These are phyloP conservation scores for Cordyceps cateniannulata DNA, from an alignment of 2,329 filamentous ascomycete genomes.

Conservation along the genomic window DNA sequence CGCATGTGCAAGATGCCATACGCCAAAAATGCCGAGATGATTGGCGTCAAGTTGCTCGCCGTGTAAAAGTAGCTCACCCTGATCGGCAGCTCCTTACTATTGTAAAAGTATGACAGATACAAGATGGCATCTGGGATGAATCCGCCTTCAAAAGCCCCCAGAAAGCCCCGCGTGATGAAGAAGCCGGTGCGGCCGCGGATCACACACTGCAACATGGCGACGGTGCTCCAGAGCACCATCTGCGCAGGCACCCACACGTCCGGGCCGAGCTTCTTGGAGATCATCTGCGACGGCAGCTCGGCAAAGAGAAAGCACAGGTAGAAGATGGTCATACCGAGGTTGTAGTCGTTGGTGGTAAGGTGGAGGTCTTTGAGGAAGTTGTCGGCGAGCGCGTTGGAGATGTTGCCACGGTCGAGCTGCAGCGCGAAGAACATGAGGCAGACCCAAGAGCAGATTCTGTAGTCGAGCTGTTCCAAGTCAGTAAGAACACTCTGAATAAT, in stretches of 20 bases:
- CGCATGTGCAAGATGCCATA: conserved; percentile 35
- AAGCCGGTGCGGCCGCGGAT: conserved; percentile 13
- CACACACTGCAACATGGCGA: conserved; percentile 28
- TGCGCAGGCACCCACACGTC: conserved; percentile 49
- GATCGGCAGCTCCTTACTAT: conserved; percentile 32
- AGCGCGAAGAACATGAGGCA: conserved; percentile 44
- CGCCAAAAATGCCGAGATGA: conserved; percentile 31
- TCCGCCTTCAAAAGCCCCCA: conserved; percentile 31
- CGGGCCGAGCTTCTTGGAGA: conserved; percentile 43
- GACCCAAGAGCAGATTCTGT: conserved; percentile 33
- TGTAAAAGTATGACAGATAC: conserved; percentile 40
- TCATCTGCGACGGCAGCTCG: conserved; percentile 52
- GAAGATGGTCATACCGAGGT: conserved; percentile 44
- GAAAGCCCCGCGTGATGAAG: conserved; percentile 22
- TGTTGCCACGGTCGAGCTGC: conserved; percentile 39
- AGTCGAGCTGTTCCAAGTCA: conserved; percentile 19
- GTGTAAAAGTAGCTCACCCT: conserved; percentile 37
- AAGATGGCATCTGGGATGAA: conserved; percentile 35
- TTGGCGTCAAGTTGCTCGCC: conserved; percentile 33
- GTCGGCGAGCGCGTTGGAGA: conserved; percentile 36
- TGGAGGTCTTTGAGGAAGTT: conserved; percentile 34
- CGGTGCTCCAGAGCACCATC: conserved; percentile 47
- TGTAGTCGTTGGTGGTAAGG: conserved; percentile 39
- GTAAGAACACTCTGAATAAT: not conserved
- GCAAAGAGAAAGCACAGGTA: conserved; percentile 44